Evolutionary conservation across 202 grass and related monocot genomes (phyloP).

Genomic region (Cymbopogon flexuosus): DNA sequence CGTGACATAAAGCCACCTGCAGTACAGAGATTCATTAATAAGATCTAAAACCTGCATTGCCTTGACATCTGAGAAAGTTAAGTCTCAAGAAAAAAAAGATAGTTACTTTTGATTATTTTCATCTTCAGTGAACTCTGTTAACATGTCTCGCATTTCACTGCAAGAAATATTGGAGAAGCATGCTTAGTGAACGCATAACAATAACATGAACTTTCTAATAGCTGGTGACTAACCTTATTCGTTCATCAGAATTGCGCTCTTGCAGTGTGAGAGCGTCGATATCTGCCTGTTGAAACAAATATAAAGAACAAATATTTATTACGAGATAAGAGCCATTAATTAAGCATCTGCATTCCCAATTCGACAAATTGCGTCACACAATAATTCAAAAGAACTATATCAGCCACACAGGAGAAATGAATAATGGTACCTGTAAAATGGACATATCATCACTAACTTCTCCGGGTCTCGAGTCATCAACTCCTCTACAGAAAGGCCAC

Average conservation of each 20-base stretch:
- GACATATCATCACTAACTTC: slow-evolving; percentile 63
- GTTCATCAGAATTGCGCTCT: slow-evolving; percentile 62
- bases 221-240: slow-evolving; percentile 55
- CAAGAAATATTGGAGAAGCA: slow-evolving; percentile 17
- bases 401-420: background rate
- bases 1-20: slow-evolving; percentile 78
- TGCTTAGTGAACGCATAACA: slow-evolving; percentile 26
- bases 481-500: slow-evolving; percentile 39
- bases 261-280: slow-evolving; percentile 62
- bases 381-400: slow-evolving; percentile 4
- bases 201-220: background rate
- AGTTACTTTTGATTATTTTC: slow-evolving; percentile 72
- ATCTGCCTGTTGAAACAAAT: slow-evolving; percentile 58
- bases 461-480: slow-evolving; percentile 53
- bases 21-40: slow-evolving; percentile 20
- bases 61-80: background rate
- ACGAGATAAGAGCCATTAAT: background rate
- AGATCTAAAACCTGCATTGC: background rate
- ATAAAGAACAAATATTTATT: slow-evolving; percentile 9
- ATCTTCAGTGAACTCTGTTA: slow-evolving; percentile 70
- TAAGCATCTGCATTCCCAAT: background rate
- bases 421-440: slow-evolving; percentile 54
- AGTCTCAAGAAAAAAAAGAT: background rate
- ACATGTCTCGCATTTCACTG: slow-evolving; percentile 69
- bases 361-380: background rate